Base-by-base conservation (phyloP, 495 filamentous ascomycete genomes). In the Parathielavia appendiculata region DNA sequence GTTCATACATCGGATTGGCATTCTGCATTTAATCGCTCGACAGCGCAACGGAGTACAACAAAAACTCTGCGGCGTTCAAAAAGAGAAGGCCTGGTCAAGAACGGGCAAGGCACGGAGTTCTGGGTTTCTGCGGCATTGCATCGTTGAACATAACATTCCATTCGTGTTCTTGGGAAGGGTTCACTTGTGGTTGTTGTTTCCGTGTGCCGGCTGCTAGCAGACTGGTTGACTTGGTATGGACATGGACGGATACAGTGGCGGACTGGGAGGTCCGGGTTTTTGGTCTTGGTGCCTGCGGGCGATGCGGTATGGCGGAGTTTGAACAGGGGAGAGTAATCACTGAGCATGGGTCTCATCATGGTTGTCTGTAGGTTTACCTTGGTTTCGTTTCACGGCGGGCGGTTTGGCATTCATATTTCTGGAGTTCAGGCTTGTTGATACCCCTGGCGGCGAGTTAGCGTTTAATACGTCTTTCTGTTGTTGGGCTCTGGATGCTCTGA, bases 351-450 rank as follows among this genome's bases (percentile, higher is more conserved):
- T 22, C 7, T 40, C 19, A 23, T 54, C 16, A 23, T 12, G 16
- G 38, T 1, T 13, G 17, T 14, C 2, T 43, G 38, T 5, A 30
- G 39, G 51, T 30, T 43, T 10, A 34, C 1, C 32, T 30, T 41
- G 20, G 36, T 19, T 43, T n/a, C 17, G n/a, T 34, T 5, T n/a
- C 12, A 5, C 5, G 49, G 9, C n/a, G 17, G 49, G 34, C 23
- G 49, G 19, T 34, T n/a, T 40, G 3, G 2, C 19, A 2, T 43
- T 26, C 10, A 32, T 32, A 16, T 43, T 10, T 14, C n/a, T 16
- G 51, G 51, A 6, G 38, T 54, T 19, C 38, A 16, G 45, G 51
- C 51, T 43, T 54, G 51, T 54, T 54, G 51, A 54, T 54, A 54
- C 51, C 51, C 49, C 51, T 54, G 22, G 51, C 36, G 51, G 51